Conservation (phyloP, 2,329 filamentous ascomycete genomes). For the Paramyrothecium roridum region DNA sequence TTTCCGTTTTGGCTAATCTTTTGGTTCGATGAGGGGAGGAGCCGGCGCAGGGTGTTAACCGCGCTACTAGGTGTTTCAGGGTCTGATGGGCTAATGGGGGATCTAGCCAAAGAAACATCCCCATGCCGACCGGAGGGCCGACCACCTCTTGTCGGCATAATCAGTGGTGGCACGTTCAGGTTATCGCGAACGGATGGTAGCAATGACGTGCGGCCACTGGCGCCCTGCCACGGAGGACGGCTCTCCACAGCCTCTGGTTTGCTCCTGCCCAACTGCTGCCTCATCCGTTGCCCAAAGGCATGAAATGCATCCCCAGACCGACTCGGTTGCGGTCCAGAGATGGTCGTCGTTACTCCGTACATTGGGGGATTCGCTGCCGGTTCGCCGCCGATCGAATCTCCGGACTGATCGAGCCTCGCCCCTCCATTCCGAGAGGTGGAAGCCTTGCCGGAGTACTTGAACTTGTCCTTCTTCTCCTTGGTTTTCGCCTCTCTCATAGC, state of each 20-base stretch:
- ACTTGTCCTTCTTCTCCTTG: conserved; percentile 9
- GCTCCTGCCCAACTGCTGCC: conserved; percentile 28
- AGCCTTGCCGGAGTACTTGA: conserved; percentile 8
- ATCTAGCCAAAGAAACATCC: conserved; percentile 12
- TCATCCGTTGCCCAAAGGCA: conserved; percentile 30
- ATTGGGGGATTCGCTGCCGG: background rate
- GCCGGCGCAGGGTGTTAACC: conserved; percentile 28
- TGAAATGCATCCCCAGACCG: conserved; percentile 19
- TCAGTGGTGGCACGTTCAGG: conserved; percentile 51
- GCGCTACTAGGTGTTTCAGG: conserved; percentile 30
- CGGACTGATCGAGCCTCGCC: background rate
- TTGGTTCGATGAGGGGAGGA: conserved; percentile 29
- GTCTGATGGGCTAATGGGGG: conserved; percentile 25
- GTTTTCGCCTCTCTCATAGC: conserved; percentile 34
- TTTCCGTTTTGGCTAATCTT: conserved; percentile 12
- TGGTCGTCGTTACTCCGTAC: conserved; percentile 15
- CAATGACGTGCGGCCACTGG: conserved; percentile 64
- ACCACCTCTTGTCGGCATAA: conserved; percentile 48
- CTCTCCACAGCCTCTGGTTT: conserved; percentile 35
- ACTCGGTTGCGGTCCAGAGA: conserved; percentile 14
- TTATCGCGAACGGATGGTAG: conserved; percentile 64
- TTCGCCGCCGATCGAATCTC: background rate
- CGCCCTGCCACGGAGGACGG: conserved; percentile 67
- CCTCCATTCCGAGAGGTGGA: conserved; percentile 8
- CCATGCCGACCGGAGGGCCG: conserved; percentile 30